Evolutionary conservation across 2,329 filamentous ascomycete species (phyloP).

Genomic region (Phyllosticta ampelicida): DNA sequence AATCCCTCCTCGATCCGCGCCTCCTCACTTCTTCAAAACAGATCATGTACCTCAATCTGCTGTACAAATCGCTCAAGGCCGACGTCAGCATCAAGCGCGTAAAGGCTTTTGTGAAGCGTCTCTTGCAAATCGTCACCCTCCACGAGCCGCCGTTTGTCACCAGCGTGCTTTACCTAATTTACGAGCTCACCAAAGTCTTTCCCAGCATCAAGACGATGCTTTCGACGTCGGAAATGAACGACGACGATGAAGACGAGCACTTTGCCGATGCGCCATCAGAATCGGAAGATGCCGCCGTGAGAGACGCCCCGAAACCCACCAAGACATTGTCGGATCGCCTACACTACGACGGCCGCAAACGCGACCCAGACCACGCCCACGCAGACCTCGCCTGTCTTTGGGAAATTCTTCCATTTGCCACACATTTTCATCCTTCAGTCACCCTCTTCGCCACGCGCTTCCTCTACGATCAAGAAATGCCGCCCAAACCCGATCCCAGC

Average conservation of each 20-base stretch:
- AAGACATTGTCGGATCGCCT: neutral
- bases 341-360: conserved; percentile 79
- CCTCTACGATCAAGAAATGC: conserved; percentile 56
- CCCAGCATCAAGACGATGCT: conserved; percentile 69
- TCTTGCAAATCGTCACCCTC: conserved; percentile 75
- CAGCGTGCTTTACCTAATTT: conserved; percentile 80
- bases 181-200: conserved; percentile 69
- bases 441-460: conserved; percentile 68
- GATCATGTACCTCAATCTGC: conserved; percentile 82
- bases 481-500: conserved; percentile 80
- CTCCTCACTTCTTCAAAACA: conserved; percentile 88
- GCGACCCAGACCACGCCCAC: conserved; percentile 82
- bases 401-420: conserved; percentile 73
- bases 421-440: conserved; percentile 90
- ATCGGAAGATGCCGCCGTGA: conserved; percentile 37
- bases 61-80: conserved; percentile 78
- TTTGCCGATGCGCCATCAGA: conserved; percentile 52
- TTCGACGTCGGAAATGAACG: conserved; percentile 58
- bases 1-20: conserved; percentile 84
- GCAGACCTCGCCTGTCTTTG: conserved; percentile 89
- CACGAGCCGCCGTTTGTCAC: conserved; percentile 91
- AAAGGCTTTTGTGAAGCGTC: conserved; percentile 89
- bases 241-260: conserved; percentile 61
- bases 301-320: conserved; percentile 13
- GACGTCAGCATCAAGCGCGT: conserved; percentile 86